phyloP scores from a whole-genome alignment of 2,329 filamentous ascomycete genomes.

The Verticillium isaacii region DNA sequence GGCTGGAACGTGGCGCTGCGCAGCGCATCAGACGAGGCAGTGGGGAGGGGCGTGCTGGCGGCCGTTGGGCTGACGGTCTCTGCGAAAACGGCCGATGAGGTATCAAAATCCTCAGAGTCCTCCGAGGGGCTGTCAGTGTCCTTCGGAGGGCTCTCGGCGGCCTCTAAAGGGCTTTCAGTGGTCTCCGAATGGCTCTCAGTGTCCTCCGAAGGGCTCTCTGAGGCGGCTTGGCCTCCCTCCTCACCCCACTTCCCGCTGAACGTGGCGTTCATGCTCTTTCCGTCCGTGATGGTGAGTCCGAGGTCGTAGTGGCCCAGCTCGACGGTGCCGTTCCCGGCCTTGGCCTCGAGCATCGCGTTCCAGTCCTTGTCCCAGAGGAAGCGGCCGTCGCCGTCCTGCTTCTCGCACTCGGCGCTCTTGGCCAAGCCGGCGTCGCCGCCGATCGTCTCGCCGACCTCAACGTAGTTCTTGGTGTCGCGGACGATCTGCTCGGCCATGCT shows the following conservation, averaged over 20 bases:
- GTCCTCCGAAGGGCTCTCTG: not conserved
- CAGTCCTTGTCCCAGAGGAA: not conserved
- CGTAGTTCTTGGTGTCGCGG: constrained; percentile 1
- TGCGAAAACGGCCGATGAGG: not conserved
- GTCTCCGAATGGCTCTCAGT: not conserved
- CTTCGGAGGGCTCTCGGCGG: not conserved
- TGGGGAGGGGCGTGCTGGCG: not conserved
- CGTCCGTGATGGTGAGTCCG: constrained; percentile 1
- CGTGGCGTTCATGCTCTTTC: constrained; percentile 3
- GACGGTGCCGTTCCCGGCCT: constrained; percentile 1
- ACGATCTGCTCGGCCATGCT: constrained; percentile 1
- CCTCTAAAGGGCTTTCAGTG: too few species aligned
- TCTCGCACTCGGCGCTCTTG: not conserved
- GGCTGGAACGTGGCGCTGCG: not conserved
- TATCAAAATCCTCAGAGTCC: not conserved
- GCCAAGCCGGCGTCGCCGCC: not conserved
- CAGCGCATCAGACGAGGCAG: not conserved
- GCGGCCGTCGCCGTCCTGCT: not conserved
- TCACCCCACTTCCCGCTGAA: constrained; percentile 2
- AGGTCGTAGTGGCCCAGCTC: not conserved
- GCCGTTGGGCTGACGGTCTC: not conserved
- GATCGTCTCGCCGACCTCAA: not conserved
- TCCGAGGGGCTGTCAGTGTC: too few species aligned
- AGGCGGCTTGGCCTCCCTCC: not conserved
- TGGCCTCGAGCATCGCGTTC: not conserved